These are phyloP conservation scores for Aspergillaceae sp. DNA, from an alignment of 2,329 filamentous ascomycete genomes.

Conservation along the genomic window DNA sequence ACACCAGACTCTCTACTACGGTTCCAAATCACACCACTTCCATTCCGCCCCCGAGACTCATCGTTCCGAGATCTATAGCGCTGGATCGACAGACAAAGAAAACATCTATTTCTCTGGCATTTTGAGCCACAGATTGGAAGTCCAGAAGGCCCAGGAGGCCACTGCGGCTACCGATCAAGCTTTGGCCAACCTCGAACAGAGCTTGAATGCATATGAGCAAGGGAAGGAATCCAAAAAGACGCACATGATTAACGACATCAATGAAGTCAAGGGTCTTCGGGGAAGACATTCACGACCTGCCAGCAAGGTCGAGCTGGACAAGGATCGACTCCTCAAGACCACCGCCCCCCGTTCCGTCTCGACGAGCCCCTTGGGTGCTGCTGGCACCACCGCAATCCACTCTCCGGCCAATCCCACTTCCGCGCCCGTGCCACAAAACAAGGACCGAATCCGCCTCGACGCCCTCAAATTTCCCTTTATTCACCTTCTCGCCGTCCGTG, in stretches of 20 bases:
- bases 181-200: conserved; percentile 51
- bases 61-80: conserved; percentile 50
- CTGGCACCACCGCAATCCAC: conserved; percentile 29
- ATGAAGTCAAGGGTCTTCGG: conserved; percentile 29
- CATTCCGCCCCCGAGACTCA: conserved; percentile 46
- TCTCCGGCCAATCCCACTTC: conserved; percentile 37
- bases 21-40: conserved; percentile 48
- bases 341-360: conserved; percentile 32
- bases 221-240: conserved; percentile 53
- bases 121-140: conserved; percentile 49
- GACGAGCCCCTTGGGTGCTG: conserved; percentile 32
- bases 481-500: conserved; percentile 47
- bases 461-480: conserved; percentile 39
- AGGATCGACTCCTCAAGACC: conserved; percentile 33
- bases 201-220: conserved; percentile 50
- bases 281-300: conserved; percentile 24
- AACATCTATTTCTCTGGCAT: conserved; percentile 49
- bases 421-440: conserved; percentile 28
- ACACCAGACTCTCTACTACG: conserved; percentile 48
- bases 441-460: conserved; percentile 32
- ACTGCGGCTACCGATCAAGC: conserved; percentile 52
- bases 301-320: conserved; percentile 33
- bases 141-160: conserved; percentile 47
- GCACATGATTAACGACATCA: conserved; percentile 29
- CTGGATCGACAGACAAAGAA: conserved; percentile 31